Evolutionary conservation across 2,329 filamentous ascomycete species (phyloP).

Genomic region (Penicillium decumbens): DNA sequence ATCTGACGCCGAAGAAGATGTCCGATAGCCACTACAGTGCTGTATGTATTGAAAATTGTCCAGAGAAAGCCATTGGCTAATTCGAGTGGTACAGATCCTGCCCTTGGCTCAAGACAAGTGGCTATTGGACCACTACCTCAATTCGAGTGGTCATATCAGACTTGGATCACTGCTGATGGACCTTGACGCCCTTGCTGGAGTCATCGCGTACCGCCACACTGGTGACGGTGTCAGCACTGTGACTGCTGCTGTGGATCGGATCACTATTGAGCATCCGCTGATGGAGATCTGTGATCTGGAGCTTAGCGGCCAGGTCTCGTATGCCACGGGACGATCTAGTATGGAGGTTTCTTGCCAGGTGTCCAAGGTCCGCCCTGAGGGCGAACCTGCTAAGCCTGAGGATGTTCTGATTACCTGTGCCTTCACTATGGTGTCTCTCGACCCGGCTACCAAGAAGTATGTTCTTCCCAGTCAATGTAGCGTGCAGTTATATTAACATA

Average conservation of each 20-base stretch:
- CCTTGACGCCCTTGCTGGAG: constrained; percentile 69
- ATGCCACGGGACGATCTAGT: constrained; percentile 67
- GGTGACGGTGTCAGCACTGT: constrained; percentile 61
- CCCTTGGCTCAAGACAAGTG: constrained; percentile 69
- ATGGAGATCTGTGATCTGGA: constrained; percentile 75
- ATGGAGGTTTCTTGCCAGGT: constrained; percentile 72
- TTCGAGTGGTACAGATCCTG: constrained; percentile 49
- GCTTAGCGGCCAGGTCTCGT: constrained; percentile 64
- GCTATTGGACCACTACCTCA: constrained; percentile 56
- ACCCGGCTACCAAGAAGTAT: constrained; percentile 62
- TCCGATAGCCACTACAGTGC: constrained; percentile 65
- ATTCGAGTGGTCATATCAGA: constrained; percentile 28
- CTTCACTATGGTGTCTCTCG: constrained; percentile 72
- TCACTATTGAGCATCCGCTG: constrained; percentile 64
- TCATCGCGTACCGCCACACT: constrained; percentile 70
- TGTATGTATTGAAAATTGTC: constrained; percentile 43
- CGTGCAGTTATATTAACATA: constrained; percentile 5
- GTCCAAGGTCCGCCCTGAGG: constrained; percentile 59
- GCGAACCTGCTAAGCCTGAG: constrained; percentile 52
- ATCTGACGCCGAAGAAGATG: constrained; percentile 64
- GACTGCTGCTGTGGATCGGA: constrained; percentile 60
- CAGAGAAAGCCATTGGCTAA: constrained; percentile 2
- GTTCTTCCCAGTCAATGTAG: constrained; percentile 6
- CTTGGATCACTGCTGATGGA: constrained; percentile 75
- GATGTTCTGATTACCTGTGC: constrained; percentile 67